A percentile compares a stretch with the other conserved stretches of the same genome.
These are phyloP conservation scores for Cyclotella choctawhatcheeana DNA, from an alignment of 108 stramenopile genomes.

Conservation along the genomic window DNA sequence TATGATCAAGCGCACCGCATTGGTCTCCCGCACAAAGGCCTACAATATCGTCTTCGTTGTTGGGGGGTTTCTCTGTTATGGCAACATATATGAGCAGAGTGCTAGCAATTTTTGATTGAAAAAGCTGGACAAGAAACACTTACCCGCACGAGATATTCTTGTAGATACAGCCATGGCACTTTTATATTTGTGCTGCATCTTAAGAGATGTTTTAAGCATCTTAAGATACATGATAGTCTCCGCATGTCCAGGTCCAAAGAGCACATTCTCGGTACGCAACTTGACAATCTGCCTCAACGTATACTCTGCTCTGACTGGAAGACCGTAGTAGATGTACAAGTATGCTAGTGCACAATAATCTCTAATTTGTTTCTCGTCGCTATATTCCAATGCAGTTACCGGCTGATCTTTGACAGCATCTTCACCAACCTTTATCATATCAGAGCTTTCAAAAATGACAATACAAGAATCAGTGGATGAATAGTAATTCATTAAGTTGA, in stretches of 20 bases:
- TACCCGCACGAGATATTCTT: constrained; percentile 17
- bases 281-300: constrained; percentile 34
- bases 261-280: constrained; percentile 26
- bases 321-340: constrained; percentile 30
- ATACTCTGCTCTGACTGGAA: constrained; percentile 28
- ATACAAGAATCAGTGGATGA: neutral
- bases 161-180: constrained; percentile 16
- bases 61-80: neutral
- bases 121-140: neutral
- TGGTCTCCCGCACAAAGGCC: constrained; percentile 28
- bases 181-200: constrained; percentile 42
- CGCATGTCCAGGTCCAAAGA: constrained; percentile 35
- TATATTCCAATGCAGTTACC: constrained; percentile 13
- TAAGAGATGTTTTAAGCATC: constrained; percentile 26
- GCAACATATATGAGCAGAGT: neutral
- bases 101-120: neutral
- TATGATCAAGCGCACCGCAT: constrained; percentile 28
- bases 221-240: constrained; percentile 39
- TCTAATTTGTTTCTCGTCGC: constrained; percentile 33
- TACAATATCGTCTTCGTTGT: constrained; percentile 9
- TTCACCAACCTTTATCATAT: constrained; percentile 33
- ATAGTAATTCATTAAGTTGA: neutral
- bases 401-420: constrained; percentile 13
- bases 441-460: neutral
- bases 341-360: constrained; percentile 40